These are phyloP conservation scores for Camillea tinctor DNA, from an alignment of 2,329 filamentous ascomycete species.

Conservation along the genomic window DNA sequence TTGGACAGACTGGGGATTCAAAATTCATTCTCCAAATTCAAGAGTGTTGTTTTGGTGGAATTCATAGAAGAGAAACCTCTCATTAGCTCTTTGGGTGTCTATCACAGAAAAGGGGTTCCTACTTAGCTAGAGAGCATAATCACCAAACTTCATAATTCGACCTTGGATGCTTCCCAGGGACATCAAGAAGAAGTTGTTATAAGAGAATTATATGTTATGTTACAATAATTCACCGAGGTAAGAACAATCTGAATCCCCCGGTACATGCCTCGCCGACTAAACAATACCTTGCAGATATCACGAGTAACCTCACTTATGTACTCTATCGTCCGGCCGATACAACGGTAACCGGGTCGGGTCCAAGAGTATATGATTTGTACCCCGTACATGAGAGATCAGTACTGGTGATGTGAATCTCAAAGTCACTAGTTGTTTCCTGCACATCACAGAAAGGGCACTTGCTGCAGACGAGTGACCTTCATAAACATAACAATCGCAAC, in stretches of 20 bases:
- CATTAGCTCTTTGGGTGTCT: neutral
- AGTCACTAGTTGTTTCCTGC: neutral
- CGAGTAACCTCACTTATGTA: neutral
- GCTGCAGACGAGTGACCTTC: neutral
- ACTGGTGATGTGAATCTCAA: neutral
- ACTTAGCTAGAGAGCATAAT: neutral
- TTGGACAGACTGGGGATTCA: constrained; percentile 10
- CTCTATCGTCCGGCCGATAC: neutral
- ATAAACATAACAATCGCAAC: neutral
- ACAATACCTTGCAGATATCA: neutral
- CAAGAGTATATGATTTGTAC: neutral
- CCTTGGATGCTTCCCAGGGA: neutral
- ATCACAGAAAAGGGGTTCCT: neutral
- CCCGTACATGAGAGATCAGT: neutral
- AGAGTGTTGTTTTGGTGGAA: neutral
- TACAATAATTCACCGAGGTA: neutral
- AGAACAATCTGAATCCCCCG: neutral
- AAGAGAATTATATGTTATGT: neutral
- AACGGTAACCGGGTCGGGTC: neutral
- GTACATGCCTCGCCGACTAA: neutral
- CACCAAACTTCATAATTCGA: neutral
- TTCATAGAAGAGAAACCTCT: neutral
- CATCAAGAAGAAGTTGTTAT: neutral
- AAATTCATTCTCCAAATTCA: neutral
- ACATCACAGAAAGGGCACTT: neutral